Percentiles rank a stretch among this genome's conserved stretches.
These are phyloP conservation scores for Termitomyces sp. DNA, from an alignment of 768 basidiomycete genomes.

Conservation along the genomic window DNA sequence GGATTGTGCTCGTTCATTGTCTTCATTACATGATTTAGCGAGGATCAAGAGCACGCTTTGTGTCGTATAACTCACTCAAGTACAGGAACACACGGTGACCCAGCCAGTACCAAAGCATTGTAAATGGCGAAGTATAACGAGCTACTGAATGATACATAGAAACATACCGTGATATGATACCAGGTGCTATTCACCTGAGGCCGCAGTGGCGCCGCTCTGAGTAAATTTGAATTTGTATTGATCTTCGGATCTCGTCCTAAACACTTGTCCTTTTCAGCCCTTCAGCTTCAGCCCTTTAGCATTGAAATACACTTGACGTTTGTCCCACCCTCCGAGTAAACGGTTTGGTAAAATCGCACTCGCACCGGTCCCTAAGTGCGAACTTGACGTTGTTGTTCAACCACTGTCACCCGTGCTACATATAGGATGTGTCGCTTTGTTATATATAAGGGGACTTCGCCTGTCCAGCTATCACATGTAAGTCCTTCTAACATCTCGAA, in stretches of 20 bases:
- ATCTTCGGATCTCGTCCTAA: too few relatives aligned
- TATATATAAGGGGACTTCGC: conserved; percentile 93
- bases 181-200: too few relatives aligned
- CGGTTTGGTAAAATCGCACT: not conserved
- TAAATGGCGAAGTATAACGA: not conserved
- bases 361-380: not conserved
- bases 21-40: not conserved
- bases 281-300: too few relatives aligned
- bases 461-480: conserved; percentile 87
- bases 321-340: not conserved
- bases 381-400: not conserved
- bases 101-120: not conserved
- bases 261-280: too few relatives aligned
- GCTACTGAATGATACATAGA: not conserved
- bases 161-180: not conserved
- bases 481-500: conserved; percentile 14
- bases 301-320: too few relatives aligned
- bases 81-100: not conserved
- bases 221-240: too few relatives aligned
- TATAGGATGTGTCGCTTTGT: conserved; percentile 73
- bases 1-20: not conserved
- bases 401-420: not conserved
- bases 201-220: not conserved
- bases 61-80: not conserved
- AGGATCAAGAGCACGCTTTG: not conserved